Evolutionary conservation across 1,139 yeast genomes (phyloP).

Genomic region (Yamadazyma sp.): DNA sequence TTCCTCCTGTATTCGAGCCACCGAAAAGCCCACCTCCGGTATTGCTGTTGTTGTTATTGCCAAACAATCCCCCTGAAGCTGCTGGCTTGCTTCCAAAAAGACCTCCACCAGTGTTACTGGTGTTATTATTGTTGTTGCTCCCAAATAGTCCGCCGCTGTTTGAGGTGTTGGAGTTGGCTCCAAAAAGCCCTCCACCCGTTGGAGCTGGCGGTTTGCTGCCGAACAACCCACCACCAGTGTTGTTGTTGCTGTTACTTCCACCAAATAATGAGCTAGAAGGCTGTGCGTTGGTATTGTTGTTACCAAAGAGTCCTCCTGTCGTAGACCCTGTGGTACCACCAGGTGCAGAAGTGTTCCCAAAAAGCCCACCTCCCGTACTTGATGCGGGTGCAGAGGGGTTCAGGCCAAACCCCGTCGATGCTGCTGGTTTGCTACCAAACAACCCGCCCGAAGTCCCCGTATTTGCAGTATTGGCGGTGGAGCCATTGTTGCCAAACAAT

Average conservation of each 20-base stretch:
- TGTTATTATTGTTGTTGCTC: constrained; percentile 14
- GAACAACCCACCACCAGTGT: constrained; percentile 19
- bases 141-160: constrained; percentile 32
- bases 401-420: constrained; percentile 3
- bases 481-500: constrained; percentile 16
- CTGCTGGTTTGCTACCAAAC: constrained; percentile 18
- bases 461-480: constrained; percentile 9
- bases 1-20: constrained; percentile 11
- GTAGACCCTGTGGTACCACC: constrained; percentile 5
- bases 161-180: constrained; percentile 18
- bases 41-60: constrained; percentile 18
- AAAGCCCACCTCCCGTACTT: constrained; percentile 6
- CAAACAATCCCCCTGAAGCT: constrained; percentile 42
- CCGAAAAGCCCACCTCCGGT: constrained; percentile 8
- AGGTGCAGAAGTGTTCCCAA: constrained; percentile 7
- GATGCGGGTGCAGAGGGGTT: constrained; percentile 1
- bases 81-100: constrained; percentile 11
- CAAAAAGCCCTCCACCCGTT: constrained; percentile 28
- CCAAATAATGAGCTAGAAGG: constrained; percentile 20
- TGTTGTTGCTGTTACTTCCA: constrained; percentile 3
- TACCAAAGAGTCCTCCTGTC: constrained; percentile 3
- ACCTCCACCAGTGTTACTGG: constrained; percentile 10
- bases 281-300: not conserved
- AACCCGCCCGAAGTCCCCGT: constrained; percentile 24
- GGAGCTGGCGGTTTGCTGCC: constrained; percentile 10